phyloP scores from a whole-genome alignment of 768 basidiomycete genomes.

The Rhodotorula graminis region DNA sequence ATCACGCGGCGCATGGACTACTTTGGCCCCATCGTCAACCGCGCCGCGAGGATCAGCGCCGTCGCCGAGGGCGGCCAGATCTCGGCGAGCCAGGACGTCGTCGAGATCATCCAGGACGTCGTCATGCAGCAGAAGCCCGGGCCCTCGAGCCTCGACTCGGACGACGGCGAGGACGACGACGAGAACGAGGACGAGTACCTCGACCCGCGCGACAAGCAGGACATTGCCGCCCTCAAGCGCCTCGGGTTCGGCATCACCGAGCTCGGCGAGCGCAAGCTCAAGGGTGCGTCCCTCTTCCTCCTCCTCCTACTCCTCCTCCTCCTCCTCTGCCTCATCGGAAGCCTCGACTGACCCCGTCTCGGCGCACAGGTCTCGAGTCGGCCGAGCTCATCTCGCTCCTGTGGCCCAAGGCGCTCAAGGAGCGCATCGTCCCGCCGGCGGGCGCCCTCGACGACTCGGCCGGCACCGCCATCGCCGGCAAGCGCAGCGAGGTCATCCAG shows the following conservation, averaged over 20 bases:
- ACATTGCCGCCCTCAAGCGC: slow-evolving; percentile 67
- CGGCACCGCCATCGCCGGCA: slow-evolving; percentile 2
- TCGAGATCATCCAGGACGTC: slow-evolving; percentile 54
- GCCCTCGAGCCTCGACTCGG: slow-evolving; percentile 55
- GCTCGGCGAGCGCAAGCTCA: slow-evolving; percentile 87
- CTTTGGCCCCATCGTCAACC: slow-evolving; percentile 54
- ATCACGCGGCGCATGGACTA: slow-evolving; percentile 82
- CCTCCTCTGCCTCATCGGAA: too few species aligned
- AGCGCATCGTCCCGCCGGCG: slow-evolving; percentile 49
- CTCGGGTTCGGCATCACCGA: slow-evolving; percentile 65
- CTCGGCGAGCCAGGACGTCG: slow-evolving; percentile 72
- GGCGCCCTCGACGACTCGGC: slow-evolving; percentile 3
- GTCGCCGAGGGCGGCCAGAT: slow-evolving; percentile 88
- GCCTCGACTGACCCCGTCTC: neutral
- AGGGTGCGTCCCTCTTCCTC: slow-evolving; percentile 54
- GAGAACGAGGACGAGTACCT: slow-evolving; percentile 45
- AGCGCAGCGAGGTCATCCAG: slow-evolving; percentile 33
- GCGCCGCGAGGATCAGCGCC: slow-evolving; percentile 75
- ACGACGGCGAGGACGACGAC: slow-evolving; percentile 32
- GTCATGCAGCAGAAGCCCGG: slow-evolving; percentile 60
- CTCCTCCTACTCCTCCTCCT: rapidly evolving
- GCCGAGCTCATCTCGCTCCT: slow-evolving; percentile 81
- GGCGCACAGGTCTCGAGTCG: slow-evolving; percentile 60
- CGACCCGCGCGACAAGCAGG: slow-evolving; percentile 45
- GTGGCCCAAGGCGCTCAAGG: slow-evolving; percentile 69